These are phyloP conservation scores for Penicillium parvum DNA, from an alignment of 495 filamentous ascomycete species.

Conservation along the genomic window DNA sequence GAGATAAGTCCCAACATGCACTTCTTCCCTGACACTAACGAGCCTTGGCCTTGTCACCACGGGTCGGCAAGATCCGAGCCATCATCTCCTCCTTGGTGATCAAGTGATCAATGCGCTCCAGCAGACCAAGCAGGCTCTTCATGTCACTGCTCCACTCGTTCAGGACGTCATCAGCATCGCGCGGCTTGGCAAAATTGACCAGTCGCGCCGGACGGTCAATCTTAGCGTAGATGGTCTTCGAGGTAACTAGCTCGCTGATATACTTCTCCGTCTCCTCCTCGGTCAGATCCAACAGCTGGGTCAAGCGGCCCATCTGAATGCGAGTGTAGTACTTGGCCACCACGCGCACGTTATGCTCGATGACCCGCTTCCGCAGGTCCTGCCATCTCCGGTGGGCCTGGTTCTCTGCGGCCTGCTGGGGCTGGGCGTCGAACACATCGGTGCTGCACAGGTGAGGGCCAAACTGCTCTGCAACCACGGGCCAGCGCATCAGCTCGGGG, in stretches of 20 bases:
- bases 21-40: conserved; percentile 24
- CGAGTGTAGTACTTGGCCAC: conserved; percentile 98
- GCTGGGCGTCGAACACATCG: conserved; percentile 69
- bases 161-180: conserved; percentile 93
- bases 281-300: conserved; percentile 81
- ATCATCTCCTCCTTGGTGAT: conserved; percentile 99
- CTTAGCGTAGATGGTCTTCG: conserved; percentile 95
- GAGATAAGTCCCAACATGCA: conserved; percentile 14
- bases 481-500: conserved; percentile 97
- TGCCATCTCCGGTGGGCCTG: conserved; percentile 82
- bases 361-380: conserved; percentile 93
- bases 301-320: conserved; percentile 84
- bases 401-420: conserved; percentile 59
- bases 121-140: conserved; percentile 87
- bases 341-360: conserved; percentile 97
- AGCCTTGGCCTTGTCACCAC: conserved; percentile 50
- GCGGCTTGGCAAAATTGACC: conserved; percentile 87
- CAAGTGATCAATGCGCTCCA: conserved; percentile 95
- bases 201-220: conserved; percentile 91
- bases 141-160: conserved; percentile 99
- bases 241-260: conserved; percentile 89
- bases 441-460: conserved; percentile 84
- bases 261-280: conserved; percentile 98
- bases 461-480: conserved; percentile 79
- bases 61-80: conserved; percentile 82